Conservation (phyloP, 2,329 filamentous ascomycete species). For the Leptographium procerum region DNA sequence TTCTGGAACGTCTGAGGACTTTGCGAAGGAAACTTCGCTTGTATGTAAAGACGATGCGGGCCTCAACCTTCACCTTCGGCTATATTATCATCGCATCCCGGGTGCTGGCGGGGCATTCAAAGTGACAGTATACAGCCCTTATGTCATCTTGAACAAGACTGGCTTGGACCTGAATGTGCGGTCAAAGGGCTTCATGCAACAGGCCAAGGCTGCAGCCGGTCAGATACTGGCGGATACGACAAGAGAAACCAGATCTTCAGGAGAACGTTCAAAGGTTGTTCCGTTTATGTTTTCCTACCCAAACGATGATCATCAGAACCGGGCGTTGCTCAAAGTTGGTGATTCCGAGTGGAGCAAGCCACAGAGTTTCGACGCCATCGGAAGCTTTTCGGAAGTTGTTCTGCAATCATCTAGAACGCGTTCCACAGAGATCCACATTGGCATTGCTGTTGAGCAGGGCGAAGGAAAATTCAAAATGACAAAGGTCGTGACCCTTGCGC, state of each 20-base stretch:
- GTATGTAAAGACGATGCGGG: constrained; percentile 78
- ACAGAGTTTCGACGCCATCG: constrained; percentile 95
- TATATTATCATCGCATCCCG: constrained; percentile 85
- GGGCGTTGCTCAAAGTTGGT: constrained; percentile 75
- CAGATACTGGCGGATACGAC: constrained; percentile 42
- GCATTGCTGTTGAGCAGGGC: constrained; percentile 78
- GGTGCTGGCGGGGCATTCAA: constrained; percentile 93
- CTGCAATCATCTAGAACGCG: constrained; percentile 56
- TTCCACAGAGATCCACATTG: constrained; percentile 76
- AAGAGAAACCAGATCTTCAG: constrained; percentile 22
- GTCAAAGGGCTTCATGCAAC: constrained; percentile 79
- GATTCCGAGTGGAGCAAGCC: constrained; percentile 95
- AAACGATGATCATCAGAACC: constrained; percentile 81
- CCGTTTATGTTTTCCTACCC: constrained; percentile 96
- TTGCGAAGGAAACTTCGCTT: constrained; percentile 68
- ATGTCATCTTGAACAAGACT: constrained; percentile 91
- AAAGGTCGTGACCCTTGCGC: constrained; percentile 86
- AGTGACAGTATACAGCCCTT: constrained; percentile 89
- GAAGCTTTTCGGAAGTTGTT: constrained; percentile 80
- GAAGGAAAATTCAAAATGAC: constrained; percentile 97
- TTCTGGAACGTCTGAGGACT: constrained; percentile 75
- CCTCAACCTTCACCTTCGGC: constrained; percentile 64
- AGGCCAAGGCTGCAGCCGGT: constrained; percentile 71
- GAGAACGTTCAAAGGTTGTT: constrained; percentile 55
- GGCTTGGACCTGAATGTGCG: constrained; percentile 79